A percentile compares a stretch with the other conserved stretches of the same genome.
Conservation (phyloP, 805 yeast genomes). For the Monosporozyma aerobia region DNA sequence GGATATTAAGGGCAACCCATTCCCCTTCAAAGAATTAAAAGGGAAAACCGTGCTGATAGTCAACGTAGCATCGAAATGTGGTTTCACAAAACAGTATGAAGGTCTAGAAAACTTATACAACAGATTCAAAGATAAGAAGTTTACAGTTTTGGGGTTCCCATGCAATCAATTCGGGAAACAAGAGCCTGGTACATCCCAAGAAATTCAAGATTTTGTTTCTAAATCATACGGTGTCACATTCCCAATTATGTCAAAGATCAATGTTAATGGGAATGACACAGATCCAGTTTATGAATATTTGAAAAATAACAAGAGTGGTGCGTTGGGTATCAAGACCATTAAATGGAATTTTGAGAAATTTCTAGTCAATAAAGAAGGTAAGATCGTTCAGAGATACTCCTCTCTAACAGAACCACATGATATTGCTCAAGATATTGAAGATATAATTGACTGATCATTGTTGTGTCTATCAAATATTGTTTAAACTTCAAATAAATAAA, state of each 20-base stretch:
- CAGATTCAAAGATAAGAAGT: slow-evolving; percentile 52
- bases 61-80: slow-evolving; percentile 83
- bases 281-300: slow-evolving; percentile 75
- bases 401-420: slow-evolving; percentile 60
- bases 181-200: slow-evolving; percentile 61
- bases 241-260: slow-evolving; percentile 78
- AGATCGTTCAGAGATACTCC: slow-evolving; percentile 51
- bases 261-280: slow-evolving; percentile 77
- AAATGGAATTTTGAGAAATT: slow-evolving; percentile 80
- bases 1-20: slow-evolving; percentile 50
- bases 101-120: slow-evolving; percentile 62
- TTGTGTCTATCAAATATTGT: not conserved
- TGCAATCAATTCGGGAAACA: slow-evolving; percentile 83
- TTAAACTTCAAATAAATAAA: not conserved
- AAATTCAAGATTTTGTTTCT: slow-evolving; percentile 63
- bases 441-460: slow-evolving; percentile 23
- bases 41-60: slow-evolving; percentile 79
- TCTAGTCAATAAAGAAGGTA: slow-evolving; percentile 43
- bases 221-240: slow-evolving; percentile 84
- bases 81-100: slow-evolving; percentile 64
- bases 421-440: slow-evolving; percentile 50
- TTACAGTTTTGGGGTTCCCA: slow-evolving; percentile 75
- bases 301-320: slow-evolving; percentile 50
- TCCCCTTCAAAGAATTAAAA: slow-evolving; percentile 49
- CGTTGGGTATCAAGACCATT: slow-evolving; percentile 58